Base-by-base conservation (phyloP, 1,139 yeast genomes). In the Yarrowia galli region DNA sequence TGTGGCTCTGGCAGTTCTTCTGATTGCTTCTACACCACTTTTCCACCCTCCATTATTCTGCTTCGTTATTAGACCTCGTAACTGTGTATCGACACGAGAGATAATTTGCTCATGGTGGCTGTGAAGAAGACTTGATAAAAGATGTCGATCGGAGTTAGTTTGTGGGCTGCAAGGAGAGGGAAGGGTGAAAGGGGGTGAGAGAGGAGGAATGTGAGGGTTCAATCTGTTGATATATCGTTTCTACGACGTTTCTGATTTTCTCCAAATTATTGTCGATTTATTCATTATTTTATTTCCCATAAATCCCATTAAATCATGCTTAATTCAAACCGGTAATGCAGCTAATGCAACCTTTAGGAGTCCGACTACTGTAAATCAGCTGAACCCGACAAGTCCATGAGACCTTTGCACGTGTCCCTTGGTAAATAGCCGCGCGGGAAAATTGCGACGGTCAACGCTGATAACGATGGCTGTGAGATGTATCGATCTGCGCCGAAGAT, bases 401-500 rank as follows among this genome's bases (percentile, higher is more conserved):
- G 32, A 28, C 32, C 8, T 28, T 28, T 28, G 20, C 43, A 40
- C 43, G 43, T 40, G 43, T n/a, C 32, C 32, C 10, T 28, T 28
- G 32, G n/a, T n/a, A n/a, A n/a, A 6, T 18, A 40, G 43, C 40
- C 40, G 40, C 40, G 40, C 12, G n/a, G 16, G 43, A 40, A 40
- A 20, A 40, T 40, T 20, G 3, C 43, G n/a, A n/a, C 9, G 32
- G 32, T 10, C 32, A 28, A 15, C 18, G 20, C 49, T 7, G 32
- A 23, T 23, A 23, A 23, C 18, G n/a, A 12, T 15, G 38, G 20
- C 20, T 22, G 51, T n/a, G n/a, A n/a, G n/a, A 20, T 25, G 36
- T 46, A 25, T 5, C 22, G 56, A 49, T 49, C 56, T 6, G 25
- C 56, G n/a, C 16, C n/a, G 56, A 32, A 32, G 40, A 49, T 49